Evolutionary conservation across 768 basidiomycete genomes (phyloP).

Genomic region (Podaxis sp.): DNA sequence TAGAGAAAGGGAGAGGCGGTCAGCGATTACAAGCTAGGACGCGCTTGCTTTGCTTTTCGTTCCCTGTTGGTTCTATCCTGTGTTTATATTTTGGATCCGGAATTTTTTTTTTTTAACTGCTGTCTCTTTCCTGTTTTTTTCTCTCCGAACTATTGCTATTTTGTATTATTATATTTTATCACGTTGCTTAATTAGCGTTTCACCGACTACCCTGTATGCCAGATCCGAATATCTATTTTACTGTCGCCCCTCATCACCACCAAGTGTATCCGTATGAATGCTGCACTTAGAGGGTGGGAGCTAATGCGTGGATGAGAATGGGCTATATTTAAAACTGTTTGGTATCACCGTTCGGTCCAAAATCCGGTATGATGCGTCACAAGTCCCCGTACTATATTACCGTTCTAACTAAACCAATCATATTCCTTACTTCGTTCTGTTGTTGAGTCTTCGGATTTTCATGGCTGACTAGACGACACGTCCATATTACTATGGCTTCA

Average conservation of each 20-base stretch:
- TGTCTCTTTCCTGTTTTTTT: conserved; percentile 2
- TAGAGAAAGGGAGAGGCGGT: conserved; percentile 52
- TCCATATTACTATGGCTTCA: conserved; percentile 1
- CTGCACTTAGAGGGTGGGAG: not conserved
- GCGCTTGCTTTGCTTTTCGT: not conserved
- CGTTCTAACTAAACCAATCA: too few species aligned
- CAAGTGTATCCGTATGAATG: not conserved
- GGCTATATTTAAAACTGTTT: not conserved
- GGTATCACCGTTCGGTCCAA: not conserved
- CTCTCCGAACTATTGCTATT: conserved; percentile 6
- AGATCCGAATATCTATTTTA: not conserved
- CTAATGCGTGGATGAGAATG: not conserved
- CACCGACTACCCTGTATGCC: conserved; percentile 1
- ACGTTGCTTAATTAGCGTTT: conserved; percentile 8
- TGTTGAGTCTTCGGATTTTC: not conserved
- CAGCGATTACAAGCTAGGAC: conserved; percentile 22
- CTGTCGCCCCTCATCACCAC: not conserved
- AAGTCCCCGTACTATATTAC: too few species aligned
- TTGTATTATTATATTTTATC: conserved; percentile 17
- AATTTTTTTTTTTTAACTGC: conserved; percentile 9
- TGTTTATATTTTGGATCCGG: not conserved
- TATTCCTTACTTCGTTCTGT: not conserved
- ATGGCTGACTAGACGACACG: not conserved
- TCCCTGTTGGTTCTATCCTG: not conserved
- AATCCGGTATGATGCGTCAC: not conserved